Evolutionary conservation across 2,329 filamentous ascomycete genomes (phyloP), one percentile per base, ranked within the genome.

Genomic region (Microsporum audouinii): DNA sequence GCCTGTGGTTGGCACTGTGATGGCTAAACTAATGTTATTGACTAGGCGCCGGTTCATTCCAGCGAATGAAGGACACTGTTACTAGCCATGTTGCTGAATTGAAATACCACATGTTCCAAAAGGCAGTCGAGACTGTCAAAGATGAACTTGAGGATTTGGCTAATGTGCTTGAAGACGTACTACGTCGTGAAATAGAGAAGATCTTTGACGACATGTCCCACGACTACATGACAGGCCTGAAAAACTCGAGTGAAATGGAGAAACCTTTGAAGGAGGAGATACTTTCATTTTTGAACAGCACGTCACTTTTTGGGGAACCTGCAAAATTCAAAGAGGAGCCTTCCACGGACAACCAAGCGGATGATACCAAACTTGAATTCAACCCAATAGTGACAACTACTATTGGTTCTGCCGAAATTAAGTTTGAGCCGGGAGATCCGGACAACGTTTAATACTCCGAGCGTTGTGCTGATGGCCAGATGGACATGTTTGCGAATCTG

Each of bases 101-200:
- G n/a, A 34, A 59, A 12, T 31, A 36, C 2, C 31, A 14, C 23
- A 36, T 62, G 60, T 62, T 59, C 27, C n/a, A 31, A 10, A 12
- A 36, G 2, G 36, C n/a, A 14, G 33, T 34, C 23, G 33, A 45
- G 5, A 12, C 34, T 2, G 33, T 59, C 8, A 57, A 38, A 27
- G 2, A 10, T 2, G 33, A 47, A n/a, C 51, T 62, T 14, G 33
- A 39, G 43, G 17, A 58, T n/a, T 39, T 60, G 31, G 41, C n/a
- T 14, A 8, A 3, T 17, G 29, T 41, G n/a, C 36, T 61, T 12
- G 17, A 76, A 79, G 33, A 78, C 82, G 2, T 78, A 79, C 14
- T 57, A 1, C 1, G 7, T 2, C 29, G 36, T 5, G 43, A 23
- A 0, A 29, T 53, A 2, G 31, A 33, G 7, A 39, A 53, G 6